Evolutionary conservation across 371 early-diverging fungal genomes (phyloP).

Genomic region (Capillidium rhysosporum): DNA sequence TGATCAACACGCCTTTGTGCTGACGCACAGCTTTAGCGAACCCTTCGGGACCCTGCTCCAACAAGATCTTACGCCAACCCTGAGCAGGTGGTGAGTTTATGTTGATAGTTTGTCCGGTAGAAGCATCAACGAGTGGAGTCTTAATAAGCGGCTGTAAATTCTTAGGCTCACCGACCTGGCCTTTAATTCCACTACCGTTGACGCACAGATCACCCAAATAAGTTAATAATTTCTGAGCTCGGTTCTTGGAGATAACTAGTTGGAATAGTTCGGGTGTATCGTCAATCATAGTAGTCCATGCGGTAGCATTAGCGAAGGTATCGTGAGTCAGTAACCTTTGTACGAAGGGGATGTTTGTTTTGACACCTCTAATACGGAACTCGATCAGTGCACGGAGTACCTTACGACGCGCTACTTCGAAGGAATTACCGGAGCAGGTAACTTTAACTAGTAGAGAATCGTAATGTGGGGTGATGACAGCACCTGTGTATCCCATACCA

Average conservation of each 20-base stretch:
- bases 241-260: slow-evolving; percentile 47
- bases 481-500: slow-evolving; percentile 73
- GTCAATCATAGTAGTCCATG: slow-evolving; percentile 95
- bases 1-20: slow-evolving; percentile 69
- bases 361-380: slow-evolving; percentile 90
- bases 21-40: slow-evolving; percentile 79
- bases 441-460: slow-evolving; percentile 92
- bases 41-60: slow-evolving; percentile 65
- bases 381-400: slow-evolving; percentile 71
- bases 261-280: slow-evolving; percentile 79
- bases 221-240: slow-evolving; percentile 68
- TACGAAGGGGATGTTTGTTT: slow-evolving; percentile 89
- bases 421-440: slow-evolving; percentile 67
- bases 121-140: not conserved
- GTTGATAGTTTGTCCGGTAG: slow-evolving; percentile 14
- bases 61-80: slow-evolving; percentile 77
- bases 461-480: slow-evolving; percentile 82
- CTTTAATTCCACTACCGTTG: slow-evolving; percentile 81
- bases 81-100: slow-evolving; percentile 29
- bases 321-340: slow-evolving; percentile 63
- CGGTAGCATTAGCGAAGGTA: slow-evolving; percentile 47
- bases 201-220: slow-evolving; percentile 80
- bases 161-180: slow-evolving; percentile 35
- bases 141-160: slow-evolving; percentile 8
- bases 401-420: slow-evolving; percentile 71